Base-by-base conservation (phyloP, 306 rosid genomes). In the Castanea mollissima region DNA sequence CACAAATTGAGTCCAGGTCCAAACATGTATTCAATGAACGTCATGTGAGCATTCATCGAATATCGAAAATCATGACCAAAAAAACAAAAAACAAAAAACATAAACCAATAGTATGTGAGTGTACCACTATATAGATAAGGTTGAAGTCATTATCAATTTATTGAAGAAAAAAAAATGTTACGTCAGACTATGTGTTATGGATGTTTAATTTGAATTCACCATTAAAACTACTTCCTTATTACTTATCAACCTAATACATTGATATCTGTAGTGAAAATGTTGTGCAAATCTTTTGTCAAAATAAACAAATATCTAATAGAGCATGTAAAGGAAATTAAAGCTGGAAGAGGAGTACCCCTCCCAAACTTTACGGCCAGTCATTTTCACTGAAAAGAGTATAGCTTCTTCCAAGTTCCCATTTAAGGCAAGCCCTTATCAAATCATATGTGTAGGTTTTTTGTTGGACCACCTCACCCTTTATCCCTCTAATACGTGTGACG, bases 311-410 rank as follows among this genome's bases (percentile, higher is more conserved):
- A 31, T 34, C 3, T 14, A 15, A 8, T 49, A 12, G 5, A 31
- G 25, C 8, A 15, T 25, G 31, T 12, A 5, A 41, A 32, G 8
- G 29, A 12, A 6, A 55, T 21, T 6, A 13, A 9, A 29, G 55
- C 9, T 8, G 16, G 19, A 9, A 10, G 10, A n/a, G 0, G 1
- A 74, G n/a, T 0, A 13, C 20, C 2, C 44, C 23, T 5, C 62
- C 27, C 14, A 56, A 18, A 19, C 1, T 38, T 2, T 4, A 34
- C 31, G 31, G 13, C 55, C 34, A 23, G 85, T 84, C 82, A 55
- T 77, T 80, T 80, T 80, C 87, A 25, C 16, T 64, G 56, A n/a
- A 84, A 80, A 52, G 19, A 38, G 46, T 38, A 7, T 76, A 68
- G 34, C 56, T 11, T 80, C 85, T 77, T 73, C 58, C 1, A 80